Base-by-base conservation (phyloP, 164 flowering plant species). In the Vitis labrusca region DNA sequence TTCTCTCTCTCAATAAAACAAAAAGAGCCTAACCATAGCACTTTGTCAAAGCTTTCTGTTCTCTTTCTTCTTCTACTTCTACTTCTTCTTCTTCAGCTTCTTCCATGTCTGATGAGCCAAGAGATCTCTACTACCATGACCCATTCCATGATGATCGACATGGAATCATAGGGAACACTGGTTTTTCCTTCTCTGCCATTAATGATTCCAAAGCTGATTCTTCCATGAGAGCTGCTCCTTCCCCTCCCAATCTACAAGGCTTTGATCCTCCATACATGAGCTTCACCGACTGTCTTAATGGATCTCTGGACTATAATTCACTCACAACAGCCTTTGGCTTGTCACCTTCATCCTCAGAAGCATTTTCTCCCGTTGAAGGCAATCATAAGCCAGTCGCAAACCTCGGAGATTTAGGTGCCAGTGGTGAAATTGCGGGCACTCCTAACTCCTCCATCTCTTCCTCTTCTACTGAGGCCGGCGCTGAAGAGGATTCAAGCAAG, bases 391-490 rank as follows among this genome's bases (percentile, higher is more conserved):
- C 27, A 37, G 51, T 10, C 9, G 30, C 3, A 17, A 67, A 58
- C 11, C 49, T 2, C 0, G 52, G 57, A 48, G 65, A 51, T 15
- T 7, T 37, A 2, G 69, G 61, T 54, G 14, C 61, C 68, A 61
- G 53, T 54, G 9, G 71, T 17, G 74, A 78, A 6, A 70, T 57
- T 15, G 79, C 82, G 11, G 83, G 63, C 2, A 83, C 88, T 0
- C 86, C 85, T 0, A 85, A 82, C 74, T 88, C 92, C 53, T 84
- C 89, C 12, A 76, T 84, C 44, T 87, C 92, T n/a, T 85, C 85
- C 5, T 81, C 88, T 2, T 88, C 91, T 1, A 76, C 73, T 2
- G 92, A 85, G 74, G 88, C 87, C 0, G 88, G 79, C 1, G 81
- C 59, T 10, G 86, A 76, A 16, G 89, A 82, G 32, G 83, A 81